Evolutionary conservation across 345 rosid species (phyloP), one percentile per base, ranked within the genome.

Genomic region (Hibiscus syriacus): DNA sequence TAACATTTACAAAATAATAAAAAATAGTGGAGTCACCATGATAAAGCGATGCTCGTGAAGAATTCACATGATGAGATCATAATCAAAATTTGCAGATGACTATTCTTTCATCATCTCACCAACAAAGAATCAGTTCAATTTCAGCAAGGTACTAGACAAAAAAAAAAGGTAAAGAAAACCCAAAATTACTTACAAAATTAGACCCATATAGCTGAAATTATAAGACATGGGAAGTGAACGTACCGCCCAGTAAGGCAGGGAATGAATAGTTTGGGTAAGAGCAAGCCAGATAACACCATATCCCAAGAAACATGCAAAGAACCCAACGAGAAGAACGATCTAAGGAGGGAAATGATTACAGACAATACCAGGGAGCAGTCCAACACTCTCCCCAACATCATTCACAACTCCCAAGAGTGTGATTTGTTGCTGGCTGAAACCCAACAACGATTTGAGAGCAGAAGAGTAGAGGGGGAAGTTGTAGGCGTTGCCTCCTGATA

Each of bases 211-310:
- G 9, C 56, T 10, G 7, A 36, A 54, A 59, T 20, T 27, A 17
- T 38, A 50, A 36, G 16, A 55, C n/a, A 0, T 1, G 16, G 38
- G 25, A 49, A 10, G 23, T 25, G 45, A 71, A 39, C 83, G 72
- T 66, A 94, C 98, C 86, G 84, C 50, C 99, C 99, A 94, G 57
- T 78, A 94, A 70, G 99, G 97, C 76, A 91, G n/a, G n/a, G n/a
- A n/a, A n/a, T n/a, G n/a, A n/a, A n/a, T n/a, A n/a, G 62, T 87
- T 79, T 82, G 72, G 67, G 64, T 75, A 66, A 94, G 86, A 61
- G 92, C 78, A 66, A 89, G 92, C 96, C 97, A 94, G 54, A 94
- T 76, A 70, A 91, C 85, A 29, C 99, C 96, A 74, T 81, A 94
- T 9, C 99, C 99, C 45, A 86, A 66, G 80, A 89, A 91, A 73